Evolutionary conservation across 2,329 filamentous ascomycete species (phyloP).

Genomic region (Alternaria viburni): DNA sequence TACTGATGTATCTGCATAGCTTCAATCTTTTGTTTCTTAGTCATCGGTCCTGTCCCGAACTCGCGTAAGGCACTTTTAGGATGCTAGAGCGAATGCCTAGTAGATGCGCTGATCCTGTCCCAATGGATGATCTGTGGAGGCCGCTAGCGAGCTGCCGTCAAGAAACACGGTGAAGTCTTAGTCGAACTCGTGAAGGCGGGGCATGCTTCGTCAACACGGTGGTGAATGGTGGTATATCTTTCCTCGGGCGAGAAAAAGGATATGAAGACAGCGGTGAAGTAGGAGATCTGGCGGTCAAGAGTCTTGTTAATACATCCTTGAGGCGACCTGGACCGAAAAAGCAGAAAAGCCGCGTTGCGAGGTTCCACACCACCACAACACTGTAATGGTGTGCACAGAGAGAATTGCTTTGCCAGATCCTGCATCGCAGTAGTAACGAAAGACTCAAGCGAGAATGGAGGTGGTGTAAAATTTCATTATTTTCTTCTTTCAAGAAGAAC

Average conservation of each 20-base stretch:
- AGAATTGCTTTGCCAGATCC: neutral
- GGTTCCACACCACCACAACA: neutral
- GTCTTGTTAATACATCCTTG: neutral
- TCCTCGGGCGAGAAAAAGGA: neutral
- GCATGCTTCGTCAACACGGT: neutral
- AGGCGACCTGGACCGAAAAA: neutral
- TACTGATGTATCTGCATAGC: neutral
- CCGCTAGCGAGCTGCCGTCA: neutral
- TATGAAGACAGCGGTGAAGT: neutral
- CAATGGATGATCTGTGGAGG: neutral
- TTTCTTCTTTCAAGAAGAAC: slow-evolving; percentile 11
- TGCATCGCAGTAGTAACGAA: neutral
- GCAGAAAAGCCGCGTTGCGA: neutral
- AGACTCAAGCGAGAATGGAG: neutral
- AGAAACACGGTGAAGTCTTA: neutral
- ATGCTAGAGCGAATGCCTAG: neutral
- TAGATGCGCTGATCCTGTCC: neutral
- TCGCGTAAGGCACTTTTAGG: neutral
- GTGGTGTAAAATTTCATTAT: neutral
- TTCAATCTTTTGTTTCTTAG: neutral
- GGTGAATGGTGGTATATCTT: neutral
- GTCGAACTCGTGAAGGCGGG: neutral
- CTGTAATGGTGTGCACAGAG: neutral
- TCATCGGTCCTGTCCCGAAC: neutral
- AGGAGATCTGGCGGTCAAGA: neutral